These are phyloP conservation scores for Picocystis sp. DNA, from an alignment of 163 green algal species.

Conservation along the genomic window DNA sequence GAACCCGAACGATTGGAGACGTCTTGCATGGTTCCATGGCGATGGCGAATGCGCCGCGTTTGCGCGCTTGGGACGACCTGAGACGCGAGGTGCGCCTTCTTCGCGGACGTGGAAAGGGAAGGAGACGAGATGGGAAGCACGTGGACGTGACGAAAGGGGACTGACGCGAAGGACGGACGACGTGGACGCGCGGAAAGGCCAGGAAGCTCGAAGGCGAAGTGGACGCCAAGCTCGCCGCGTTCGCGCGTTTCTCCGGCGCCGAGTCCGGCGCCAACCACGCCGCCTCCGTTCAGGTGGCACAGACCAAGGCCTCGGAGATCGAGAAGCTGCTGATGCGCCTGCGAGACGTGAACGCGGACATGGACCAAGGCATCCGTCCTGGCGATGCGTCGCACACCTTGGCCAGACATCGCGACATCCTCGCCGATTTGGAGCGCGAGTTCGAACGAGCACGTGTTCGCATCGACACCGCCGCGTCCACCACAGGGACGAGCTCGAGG, in stretches of 20 bases:
- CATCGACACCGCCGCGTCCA: constrained; percentile 14
- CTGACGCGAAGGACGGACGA: too few species aligned
- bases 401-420: constrained; percentile 75
- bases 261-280: background rate
- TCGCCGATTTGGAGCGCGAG: constrained; percentile 34
- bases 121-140: too few species aligned
- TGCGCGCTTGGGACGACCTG: too few species aligned
- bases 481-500: constrained; percentile 21
- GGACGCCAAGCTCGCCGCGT: constrained; percentile 71
- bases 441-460: background rate
- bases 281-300: constrained; percentile 32
- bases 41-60: too few species aligned
- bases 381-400: constrained; percentile 50
- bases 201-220: constrained; percentile 74
- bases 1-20: too few species aligned
- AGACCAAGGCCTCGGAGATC: constrained; percentile 56
- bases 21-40: too few species aligned
- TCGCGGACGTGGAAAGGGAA: too few species aligned
- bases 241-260: background rate
- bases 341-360: constrained; percentile 59
- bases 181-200: too few species aligned
- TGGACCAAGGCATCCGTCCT: constrained; percentile 34
- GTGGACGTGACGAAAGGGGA: too few species aligned
- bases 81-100: too few species aligned
- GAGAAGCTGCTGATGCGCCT: constrained; percentile 58